phyloP scores from a whole-genome alignment of 2,329 filamentous ascomycete genomes.

The Diaporthe batatas region DNA sequence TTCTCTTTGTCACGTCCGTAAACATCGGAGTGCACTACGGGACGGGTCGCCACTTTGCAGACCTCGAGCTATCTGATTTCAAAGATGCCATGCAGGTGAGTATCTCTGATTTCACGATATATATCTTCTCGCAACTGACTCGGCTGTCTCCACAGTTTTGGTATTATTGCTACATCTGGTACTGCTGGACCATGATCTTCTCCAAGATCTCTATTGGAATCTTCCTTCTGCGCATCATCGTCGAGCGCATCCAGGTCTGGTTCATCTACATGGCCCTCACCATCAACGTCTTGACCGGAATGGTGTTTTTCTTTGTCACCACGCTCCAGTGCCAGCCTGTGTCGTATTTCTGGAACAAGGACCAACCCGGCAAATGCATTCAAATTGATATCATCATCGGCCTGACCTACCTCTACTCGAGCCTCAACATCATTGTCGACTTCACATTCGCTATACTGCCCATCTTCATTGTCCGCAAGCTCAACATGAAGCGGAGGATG shows the following conservation, averaged over 20 bases:
- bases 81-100: conserved; percentile 53
- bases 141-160: conserved; percentile 41
- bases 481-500: conserved; percentile 66
- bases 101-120: not conserved
- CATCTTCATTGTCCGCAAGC: conserved; percentile 65
- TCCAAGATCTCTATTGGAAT: conserved; percentile 59
- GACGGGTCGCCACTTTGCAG: conserved; percentile 54
- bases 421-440: conserved; percentile 63
- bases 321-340: conserved; percentile 57
- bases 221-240: conserved; percentile 58
- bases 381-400: conserved; percentile 60
- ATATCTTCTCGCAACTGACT: not conserved
- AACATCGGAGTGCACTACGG: conserved; percentile 55
- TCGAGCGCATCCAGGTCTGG: conserved; percentile 50
- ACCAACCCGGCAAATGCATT: conserved; percentile 54
- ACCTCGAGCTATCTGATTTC: conserved; percentile 49
- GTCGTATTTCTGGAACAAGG: conserved; percentile 57
- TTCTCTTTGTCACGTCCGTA: conserved; percentile 52
- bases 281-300: conserved; percentile 54
- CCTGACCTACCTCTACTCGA: conserved; percentile 66
- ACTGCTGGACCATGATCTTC: conserved; percentile 46
- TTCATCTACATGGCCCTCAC: conserved; percentile 54
- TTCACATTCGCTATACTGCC: conserved; percentile 66
- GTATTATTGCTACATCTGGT: conserved; percentile 45
- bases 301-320: conserved; percentile 57